Evolutionary conservation across 2,329 filamentous ascomycete species (phyloP).

Genomic region (Ophiosphaerella herpotricha): DNA sequence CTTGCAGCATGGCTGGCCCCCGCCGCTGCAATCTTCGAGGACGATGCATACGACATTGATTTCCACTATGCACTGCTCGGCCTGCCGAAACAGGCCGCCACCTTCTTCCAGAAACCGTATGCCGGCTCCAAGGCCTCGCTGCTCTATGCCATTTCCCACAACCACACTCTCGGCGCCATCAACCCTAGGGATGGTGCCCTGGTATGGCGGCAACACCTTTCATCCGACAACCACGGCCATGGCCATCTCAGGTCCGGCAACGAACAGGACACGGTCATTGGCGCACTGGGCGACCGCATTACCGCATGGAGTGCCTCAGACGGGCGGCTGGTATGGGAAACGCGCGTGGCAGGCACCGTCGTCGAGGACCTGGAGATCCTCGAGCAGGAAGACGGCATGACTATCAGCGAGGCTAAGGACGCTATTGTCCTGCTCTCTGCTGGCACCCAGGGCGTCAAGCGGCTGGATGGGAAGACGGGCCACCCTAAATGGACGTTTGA

Average conservation of each 20-base stretch:
- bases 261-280: constrained; percentile 76
- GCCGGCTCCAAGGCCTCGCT: constrained; percentile 82
- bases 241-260: constrained; percentile 72
- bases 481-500: constrained; percentile 77
- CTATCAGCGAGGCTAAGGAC: constrained; percentile 61
- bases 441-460: constrained; percentile 64
- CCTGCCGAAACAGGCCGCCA: constrained; percentile 77
- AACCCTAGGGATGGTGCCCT: constrained; percentile 84
- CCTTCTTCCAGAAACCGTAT: constrained; percentile 91
- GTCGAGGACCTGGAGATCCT: constrained; percentile 77
- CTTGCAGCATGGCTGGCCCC: constrained; percentile 53
- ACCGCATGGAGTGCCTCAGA: constrained; percentile 82
- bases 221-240: constrained; percentile 51
- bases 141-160: constrained; percentile 87
- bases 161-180: constrained; percentile 81
- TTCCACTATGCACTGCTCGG: constrained; percentile 92
- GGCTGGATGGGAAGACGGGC: constrained; percentile 74
- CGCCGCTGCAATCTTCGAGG: constrained; percentile 75
- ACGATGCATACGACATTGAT: constrained; percentile 90
- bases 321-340: constrained; percentile 78
- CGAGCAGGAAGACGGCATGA: constrained; percentile 66
- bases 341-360: constrained; percentile 59
- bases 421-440: constrained; percentile 70
- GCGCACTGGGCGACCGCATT: constrained; percentile 71
- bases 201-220: constrained; percentile 82